Evolutionary conservation across 2,329 filamentous ascomycete genomes (phyloP).

Genomic region (Aspergillus sp.): DNA sequence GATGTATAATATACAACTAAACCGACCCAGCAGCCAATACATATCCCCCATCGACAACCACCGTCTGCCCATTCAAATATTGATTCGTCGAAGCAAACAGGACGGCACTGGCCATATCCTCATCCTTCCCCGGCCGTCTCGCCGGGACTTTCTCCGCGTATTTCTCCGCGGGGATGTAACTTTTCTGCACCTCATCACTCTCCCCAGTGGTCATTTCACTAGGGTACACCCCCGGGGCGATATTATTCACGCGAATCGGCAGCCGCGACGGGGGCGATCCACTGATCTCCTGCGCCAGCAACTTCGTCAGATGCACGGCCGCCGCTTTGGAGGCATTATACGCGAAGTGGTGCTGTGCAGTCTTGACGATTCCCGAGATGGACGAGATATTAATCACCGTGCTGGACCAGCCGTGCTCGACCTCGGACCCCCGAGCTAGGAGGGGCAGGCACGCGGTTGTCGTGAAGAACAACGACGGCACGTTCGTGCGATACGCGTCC

Average conservation of each 20-base stretch:
- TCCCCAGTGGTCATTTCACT: slow-evolving; percentile 57
- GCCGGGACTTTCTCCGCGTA: slow-evolving; percentile 53
- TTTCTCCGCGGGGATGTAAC: slow-evolving; percentile 50
- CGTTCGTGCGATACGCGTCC: slow-evolving; percentile 65
- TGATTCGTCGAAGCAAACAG: slow-evolving; percentile 45
- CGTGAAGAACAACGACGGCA: slow-evolving; percentile 66
- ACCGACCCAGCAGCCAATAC: slow-evolving; percentile 31
- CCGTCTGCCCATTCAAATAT: slow-evolving; percentile 47
- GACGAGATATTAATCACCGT: slow-evolving; percentile 65
- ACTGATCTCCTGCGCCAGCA: slow-evolving; percentile 58
- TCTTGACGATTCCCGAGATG: slow-evolving; percentile 66
- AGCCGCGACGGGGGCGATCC: slow-evolving; percentile 42
- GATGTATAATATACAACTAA: background rate
- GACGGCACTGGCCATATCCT: slow-evolving; percentile 61
- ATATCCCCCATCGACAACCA: slow-evolving; percentile 47
- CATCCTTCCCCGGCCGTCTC: slow-evolving; percentile 52
- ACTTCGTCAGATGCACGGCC: slow-evolving; percentile 63
- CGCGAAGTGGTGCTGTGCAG: slow-evolving; percentile 63
- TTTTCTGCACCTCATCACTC: slow-evolving; percentile 56
- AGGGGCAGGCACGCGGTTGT: slow-evolving; percentile 63
- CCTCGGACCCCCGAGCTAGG: slow-evolving; percentile 59
- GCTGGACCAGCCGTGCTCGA: slow-evolving; percentile 47
- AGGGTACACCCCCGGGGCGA: slow-evolving; percentile 62
- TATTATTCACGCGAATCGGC: slow-evolving; percentile 55
- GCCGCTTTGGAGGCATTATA: slow-evolving; percentile 74